Conservation (phyloP, 306 rosid genomes). For the Cucumis sativus region Cucumber_9930_V3 NC_026659.2:31715501-31716000, state of each 20-base stretch:
- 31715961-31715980: slow-evolving; percentile 57
- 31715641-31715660: background rate
- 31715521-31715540: background rate
- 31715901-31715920: slow-evolving; percentile 44
- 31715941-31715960: slow-evolving; percentile 39
- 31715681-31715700: background rate
- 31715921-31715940: slow-evolving; percentile 16
- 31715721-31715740: background rate
- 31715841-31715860: slow-evolving; percentile 55
- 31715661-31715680: background rate
- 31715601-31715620: background rate
- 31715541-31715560: background rate
- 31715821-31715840: slow-evolving; percentile 18
- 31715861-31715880: slow-evolving; percentile 50
- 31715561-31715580: background rate
- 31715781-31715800: slow-evolving; percentile 37
- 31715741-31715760: background rate
- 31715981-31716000: slow-evolving; percentile 39
- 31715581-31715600: background rate
- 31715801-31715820: slow-evolving; percentile 33
- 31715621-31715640: background rate
- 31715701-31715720: background rate
- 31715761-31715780: slow-evolving; percentile 15
- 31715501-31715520: background rate
- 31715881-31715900: slow-evolving; percentile 38